These are phyloP conservation scores for Fusarium nurragi DNA, from an alignment of 2,329 filamentous ascomycete genomes.

Conservation along the genomic window DNA sequence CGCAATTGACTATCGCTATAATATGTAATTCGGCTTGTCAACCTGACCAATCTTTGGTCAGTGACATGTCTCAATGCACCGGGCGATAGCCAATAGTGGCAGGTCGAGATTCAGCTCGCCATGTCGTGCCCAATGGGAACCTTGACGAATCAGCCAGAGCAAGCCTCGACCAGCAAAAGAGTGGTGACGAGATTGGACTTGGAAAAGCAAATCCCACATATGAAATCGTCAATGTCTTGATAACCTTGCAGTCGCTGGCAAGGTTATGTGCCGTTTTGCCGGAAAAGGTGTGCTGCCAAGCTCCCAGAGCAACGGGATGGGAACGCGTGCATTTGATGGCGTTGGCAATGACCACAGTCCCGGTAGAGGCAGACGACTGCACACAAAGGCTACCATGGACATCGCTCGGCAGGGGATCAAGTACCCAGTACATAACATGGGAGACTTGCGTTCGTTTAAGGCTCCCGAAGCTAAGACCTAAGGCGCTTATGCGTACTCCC, in stretches of 20 bases:
- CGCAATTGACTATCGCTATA: slow-evolving; percentile 32
- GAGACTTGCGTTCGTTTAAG: neutral
- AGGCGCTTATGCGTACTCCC: slow-evolving; percentile 33
- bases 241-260: slow-evolving; percentile 3
- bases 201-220: slow-evolving; percentile 28
- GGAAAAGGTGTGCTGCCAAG: slow-evolving; percentile 41
- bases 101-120: slow-evolving; percentile 18
- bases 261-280: slow-evolving; percentile 36
- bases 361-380: slow-evolving; percentile 26
- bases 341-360: slow-evolving; percentile 32
- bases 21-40: neutral
- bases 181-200: slow-evolving; percentile 14
- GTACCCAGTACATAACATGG: slow-evolving; percentile 18
- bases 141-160: slow-evolving; percentile 9
- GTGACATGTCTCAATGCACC: neutral
- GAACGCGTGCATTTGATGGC: slow-evolving; percentile 28
- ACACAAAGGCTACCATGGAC: neutral
- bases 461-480: neutral
- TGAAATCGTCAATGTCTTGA: slow-evolving; percentile 7
- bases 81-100: slow-evolving; percentile 20
- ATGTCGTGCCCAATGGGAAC: slow-evolving; percentile 24
- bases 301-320: slow-evolving; percentile 17
- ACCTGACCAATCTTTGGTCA: neutral
- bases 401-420: slow-evolving; percentile 18
- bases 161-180: slow-evolving; percentile 1